Conservation (phyloP, 1,139 yeast genomes). For the Trichomonascaceae sp. region DNA sequence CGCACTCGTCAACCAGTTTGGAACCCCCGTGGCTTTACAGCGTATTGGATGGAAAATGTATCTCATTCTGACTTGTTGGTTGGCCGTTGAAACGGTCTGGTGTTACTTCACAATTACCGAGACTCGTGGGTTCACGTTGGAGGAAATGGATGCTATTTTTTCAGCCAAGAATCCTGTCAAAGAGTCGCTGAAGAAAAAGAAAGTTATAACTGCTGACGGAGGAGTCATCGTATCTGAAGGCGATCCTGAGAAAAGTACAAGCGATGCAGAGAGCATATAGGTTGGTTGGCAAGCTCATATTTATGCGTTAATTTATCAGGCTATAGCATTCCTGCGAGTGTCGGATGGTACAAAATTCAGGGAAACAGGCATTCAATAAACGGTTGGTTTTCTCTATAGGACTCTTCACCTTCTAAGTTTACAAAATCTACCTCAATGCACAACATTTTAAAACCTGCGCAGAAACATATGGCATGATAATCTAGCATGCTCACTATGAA, state of each 20-base stretch:
- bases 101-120: constrained; percentile 42
- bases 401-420: too few species aligned
- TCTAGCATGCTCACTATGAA: neutral
- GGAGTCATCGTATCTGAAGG: neutral
- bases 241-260: neutral
- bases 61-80: constrained; percentile 31
- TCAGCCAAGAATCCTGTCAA: constrained; percentile 22
- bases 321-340: too few species aligned
- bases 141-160: constrained; percentile 44
- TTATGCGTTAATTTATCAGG: neutral
- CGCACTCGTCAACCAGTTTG: constrained; percentile 39
- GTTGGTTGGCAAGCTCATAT: too few species aligned
- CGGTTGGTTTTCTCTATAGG: too few species aligned
- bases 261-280: neutral
- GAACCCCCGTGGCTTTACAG: constrained; percentile 53
- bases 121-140: constrained; percentile 43
- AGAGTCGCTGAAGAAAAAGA: constrained; percentile 14
- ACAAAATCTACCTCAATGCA: too few species aligned
- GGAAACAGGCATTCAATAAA: too few species aligned
- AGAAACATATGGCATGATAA: too few species aligned
- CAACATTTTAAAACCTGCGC: too few species aligned
- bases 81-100: constrained; percentile 18
- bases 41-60: constrained; percentile 40
- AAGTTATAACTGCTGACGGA: constrained; percentile 5
- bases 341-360: too few species aligned